Conservation (phyloP, 371 early-diverging fungal species). For the Apophysomyces sp. region DNA sequence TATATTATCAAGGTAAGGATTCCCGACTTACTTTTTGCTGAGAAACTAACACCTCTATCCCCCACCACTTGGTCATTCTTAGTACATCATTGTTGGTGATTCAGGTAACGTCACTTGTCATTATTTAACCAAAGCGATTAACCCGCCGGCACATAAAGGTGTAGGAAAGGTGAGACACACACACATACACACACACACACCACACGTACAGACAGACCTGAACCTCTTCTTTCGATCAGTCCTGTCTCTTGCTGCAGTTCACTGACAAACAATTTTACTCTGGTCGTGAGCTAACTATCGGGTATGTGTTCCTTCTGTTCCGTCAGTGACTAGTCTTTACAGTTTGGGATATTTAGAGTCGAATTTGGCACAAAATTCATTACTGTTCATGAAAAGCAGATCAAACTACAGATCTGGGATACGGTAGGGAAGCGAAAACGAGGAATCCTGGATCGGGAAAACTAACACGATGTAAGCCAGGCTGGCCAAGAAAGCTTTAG, state of each 20-base stretch:
- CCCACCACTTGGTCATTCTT: background rate
- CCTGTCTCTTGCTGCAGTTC: constrained; percentile 75
- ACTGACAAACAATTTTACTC: constrained; percentile 79
- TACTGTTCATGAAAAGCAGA: constrained; percentile 70
- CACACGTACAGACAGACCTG: background rate
- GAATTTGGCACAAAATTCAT: constrained; percentile 81
- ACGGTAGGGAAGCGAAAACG: constrained; percentile 67
- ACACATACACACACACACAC: background rate
- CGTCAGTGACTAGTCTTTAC: background rate
- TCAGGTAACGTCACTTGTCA: constrained; percentile 17
- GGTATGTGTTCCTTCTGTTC: constrained; percentile 30
- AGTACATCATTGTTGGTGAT: constrained; percentile 44
- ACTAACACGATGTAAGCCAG: constrained; percentile 13
- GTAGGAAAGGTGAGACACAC: constrained; percentile 67
- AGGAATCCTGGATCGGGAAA: background rate
- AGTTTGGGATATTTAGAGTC: constrained; percentile 39
- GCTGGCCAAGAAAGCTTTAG: constrained; percentile 95
- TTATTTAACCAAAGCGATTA: background rate
- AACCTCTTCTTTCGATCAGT: constrained; percentile 33
- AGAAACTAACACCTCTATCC: background rate
- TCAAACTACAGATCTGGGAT: constrained; percentile 98
- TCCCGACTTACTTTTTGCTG: background rate
- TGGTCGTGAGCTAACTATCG: constrained; percentile 80
- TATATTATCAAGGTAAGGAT: constrained; percentile 36
- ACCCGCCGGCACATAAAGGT: constrained; percentile 38